Evolutionary conservation across 805 yeast species (phyloP).

Genomic region (Sugiyamaella floridensis): DNA sequence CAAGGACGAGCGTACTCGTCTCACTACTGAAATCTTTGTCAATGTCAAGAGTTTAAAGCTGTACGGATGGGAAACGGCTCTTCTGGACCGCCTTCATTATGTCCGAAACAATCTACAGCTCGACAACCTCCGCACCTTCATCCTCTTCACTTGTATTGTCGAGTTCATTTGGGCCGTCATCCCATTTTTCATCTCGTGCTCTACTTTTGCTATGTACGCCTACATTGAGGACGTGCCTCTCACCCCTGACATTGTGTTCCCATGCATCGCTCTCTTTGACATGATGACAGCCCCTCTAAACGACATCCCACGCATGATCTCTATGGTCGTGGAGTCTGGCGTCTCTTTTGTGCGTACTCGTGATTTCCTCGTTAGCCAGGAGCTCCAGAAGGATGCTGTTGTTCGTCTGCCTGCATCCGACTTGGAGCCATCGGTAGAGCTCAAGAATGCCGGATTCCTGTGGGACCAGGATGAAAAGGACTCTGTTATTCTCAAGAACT

Average conservation of each 20-base stretch:
- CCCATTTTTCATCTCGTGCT: conserved; percentile 83
- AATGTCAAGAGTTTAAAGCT: conserved; percentile 86
- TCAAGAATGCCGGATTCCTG: conserved; percentile 17
- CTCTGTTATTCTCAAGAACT: conserved; percentile 29
- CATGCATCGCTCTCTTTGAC: conserved; percentile 48
- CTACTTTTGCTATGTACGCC: conserved; percentile 80
- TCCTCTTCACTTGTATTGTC: conserved; percentile 61
- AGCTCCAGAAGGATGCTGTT: conserved; percentile 39
- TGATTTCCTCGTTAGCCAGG: conserved; percentile 39
- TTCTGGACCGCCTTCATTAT: conserved; percentile 59
- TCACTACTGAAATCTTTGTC: conserved; percentile 78
- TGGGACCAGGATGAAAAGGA: conserved; percentile 38
- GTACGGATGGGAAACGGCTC: conserved; percentile 94
- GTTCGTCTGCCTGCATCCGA: conserved; percentile 17
- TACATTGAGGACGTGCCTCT: conserved; percentile 56
- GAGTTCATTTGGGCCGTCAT: conserved; percentile 76
- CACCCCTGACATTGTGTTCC: conserved; percentile 80
- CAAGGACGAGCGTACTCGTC: conserved; percentile 86
- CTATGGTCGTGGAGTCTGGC: conserved; percentile 26
- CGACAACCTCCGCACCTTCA: conserved; percentile 65
- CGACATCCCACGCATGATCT: conserved; percentile 44
- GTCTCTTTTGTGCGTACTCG: conserved; percentile 43
- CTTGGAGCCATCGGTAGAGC: conserved; percentile 47
- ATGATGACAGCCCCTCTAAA: conserved; percentile 44
- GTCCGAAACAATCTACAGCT: conserved; percentile 88